Evolutionary conservation across 2,329 filamentous ascomycete species (phyloP).

Genomic region (Ceratocystis albifundus): DNA sequence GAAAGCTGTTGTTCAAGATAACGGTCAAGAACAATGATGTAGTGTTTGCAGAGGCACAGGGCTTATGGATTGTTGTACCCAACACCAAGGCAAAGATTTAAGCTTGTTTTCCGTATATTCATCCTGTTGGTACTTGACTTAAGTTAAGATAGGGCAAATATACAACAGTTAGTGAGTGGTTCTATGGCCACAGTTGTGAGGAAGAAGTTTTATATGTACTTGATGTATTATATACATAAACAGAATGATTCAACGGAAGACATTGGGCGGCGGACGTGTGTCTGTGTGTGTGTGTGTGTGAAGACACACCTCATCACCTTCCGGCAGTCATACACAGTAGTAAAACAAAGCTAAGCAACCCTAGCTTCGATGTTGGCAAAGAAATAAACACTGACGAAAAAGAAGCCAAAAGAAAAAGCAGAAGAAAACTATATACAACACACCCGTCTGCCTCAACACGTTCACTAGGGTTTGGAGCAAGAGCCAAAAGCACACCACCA

Average conservation of each 20-base stretch:
- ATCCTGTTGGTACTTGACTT: no score
- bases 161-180: neutral
- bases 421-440: no score
- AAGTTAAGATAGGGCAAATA: no score
- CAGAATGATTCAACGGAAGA: neutral
- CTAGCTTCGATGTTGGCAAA: no score
- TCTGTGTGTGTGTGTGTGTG: no score
- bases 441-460: no score
- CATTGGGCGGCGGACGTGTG: neutral
- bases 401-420: no score
- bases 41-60: slow-evolving; percentile 15
- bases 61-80: slow-evolving; percentile 17
- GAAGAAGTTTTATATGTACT: neutral
- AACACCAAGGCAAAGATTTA: slow-evolving; percentile 13
- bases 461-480: no score
- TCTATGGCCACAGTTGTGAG: neutral
- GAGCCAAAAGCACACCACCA: neutral
- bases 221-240: slow-evolving; percentile 6
- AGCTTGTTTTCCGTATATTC: neutral
- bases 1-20: slow-evolving; percentile 24
- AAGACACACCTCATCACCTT: neutral
- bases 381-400: no score
- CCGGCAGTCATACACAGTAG: neutral
- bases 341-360: neutral
- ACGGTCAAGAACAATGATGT: slow-evolving; percentile 19